Conservation (phyloP, 169 alveolate species). For the Ichthyophthirius multifiliis region DNA sequence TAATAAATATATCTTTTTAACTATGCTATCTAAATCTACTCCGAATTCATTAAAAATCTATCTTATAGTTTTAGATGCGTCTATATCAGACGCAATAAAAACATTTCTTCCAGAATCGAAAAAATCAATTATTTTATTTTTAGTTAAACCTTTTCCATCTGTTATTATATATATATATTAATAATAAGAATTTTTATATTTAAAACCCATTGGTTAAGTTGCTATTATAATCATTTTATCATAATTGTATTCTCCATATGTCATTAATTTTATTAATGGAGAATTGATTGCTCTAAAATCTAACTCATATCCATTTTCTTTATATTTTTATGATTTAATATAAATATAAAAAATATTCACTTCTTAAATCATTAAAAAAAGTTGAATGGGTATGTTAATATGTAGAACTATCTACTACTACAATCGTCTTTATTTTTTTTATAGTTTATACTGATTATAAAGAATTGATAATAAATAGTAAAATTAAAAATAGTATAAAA, state of each 20-base stretch:
- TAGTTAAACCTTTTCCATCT: constrained; percentile 11
- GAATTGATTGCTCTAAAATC: constrained; percentile 12
- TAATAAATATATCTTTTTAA: not conserved
- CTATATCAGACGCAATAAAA: constrained; percentile 21
- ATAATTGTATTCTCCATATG: constrained; percentile 37
- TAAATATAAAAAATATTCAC: not conserved
- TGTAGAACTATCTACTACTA: constrained; percentile 16
- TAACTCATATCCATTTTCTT: constrained; percentile 14
- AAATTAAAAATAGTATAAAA: too few species aligned
- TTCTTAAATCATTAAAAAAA: not conserved
- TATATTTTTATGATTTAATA: not conserved
- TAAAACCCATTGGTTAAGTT: not conserved
- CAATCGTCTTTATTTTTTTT: not conserved
- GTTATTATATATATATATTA: not conserved
- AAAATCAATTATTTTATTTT: constrained; percentile 24
- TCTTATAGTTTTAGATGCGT: constrained; percentile 19
- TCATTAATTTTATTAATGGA: constrained; percentile 7
- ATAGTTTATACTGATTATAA: not conserved
- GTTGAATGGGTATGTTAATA: constrained; percentile 1
- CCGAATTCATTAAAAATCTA: constrained; percentile 28
- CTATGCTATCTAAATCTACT: constrained; percentile 25
- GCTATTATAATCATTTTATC: constrained; percentile 30
- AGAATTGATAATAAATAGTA: too few species aligned
- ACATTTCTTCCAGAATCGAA: constrained; percentile 41
- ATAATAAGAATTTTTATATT: not conserved